Evolutionary conservation across 164 flowering plant genomes (phyloP), one percentile per base, ranked within the genome.

Genomic region (Kingdonia uniflora): DNA sequence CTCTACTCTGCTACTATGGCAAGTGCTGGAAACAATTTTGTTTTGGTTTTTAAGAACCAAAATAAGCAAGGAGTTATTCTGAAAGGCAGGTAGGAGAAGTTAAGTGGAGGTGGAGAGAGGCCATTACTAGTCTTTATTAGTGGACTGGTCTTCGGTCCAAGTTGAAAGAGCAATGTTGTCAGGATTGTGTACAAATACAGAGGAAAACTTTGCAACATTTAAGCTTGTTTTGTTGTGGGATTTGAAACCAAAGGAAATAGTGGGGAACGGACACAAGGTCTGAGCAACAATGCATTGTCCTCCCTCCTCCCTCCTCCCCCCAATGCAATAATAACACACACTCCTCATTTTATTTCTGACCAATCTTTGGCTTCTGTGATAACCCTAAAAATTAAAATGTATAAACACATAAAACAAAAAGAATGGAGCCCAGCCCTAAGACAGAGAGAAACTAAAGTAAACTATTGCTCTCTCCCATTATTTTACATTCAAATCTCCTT

Each of bases 371-470:
- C 73, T 54, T 66, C 76, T 63, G 71, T 58, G 68, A 19, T 16
- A 44, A 46, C 4, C 42, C 37, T 41, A 37, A 12, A 24, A 21
- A 59, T 39, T 51, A 15, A 29, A 54, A 17, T 33, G 49, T 40
- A 35, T 56, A 65, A 58, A 55, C 78, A 73, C 69, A 68, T 67
- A 68, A 75, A 55, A 77, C 79, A 79, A 79, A 78, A 80, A 66
- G 68, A 49, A 56, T 41, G 44, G 0, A 14, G 16, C 35, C 68
- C 53, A 5, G 44, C 52, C 72, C 48, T 59, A 33, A 68, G 66
- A 12, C 29, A 39, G 15, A 19, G 65, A 56, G 63, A 51, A 50
- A 56, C 42, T 50, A 19, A 33, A 44, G 45, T 19, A 39, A 16
- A 41, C 25, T 12, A 8, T 22, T 11, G 10, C 16, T 16, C 55